Conservation (phyloP, 768 basidiomycete genomes). For the Inosperma sp. region DNA sequence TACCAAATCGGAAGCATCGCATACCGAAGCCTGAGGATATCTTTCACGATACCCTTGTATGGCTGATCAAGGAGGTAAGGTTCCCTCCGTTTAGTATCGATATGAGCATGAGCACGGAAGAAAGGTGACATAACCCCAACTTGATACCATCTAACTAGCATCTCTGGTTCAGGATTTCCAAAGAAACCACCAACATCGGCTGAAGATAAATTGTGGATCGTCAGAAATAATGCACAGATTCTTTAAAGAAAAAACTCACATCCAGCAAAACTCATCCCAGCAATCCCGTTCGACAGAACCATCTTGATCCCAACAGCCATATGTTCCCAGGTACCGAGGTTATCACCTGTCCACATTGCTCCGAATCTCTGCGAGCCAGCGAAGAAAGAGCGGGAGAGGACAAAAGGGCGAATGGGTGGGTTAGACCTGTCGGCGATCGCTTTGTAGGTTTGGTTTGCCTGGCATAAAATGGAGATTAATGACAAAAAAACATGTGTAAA, state of each 20-base stretch:
- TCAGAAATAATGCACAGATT: neutral
- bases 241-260: constrained; percentile 48
- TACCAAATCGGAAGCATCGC: constrained; percentile 92
- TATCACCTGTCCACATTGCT: constrained; percentile 99
- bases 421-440: constrained; percentile 74
- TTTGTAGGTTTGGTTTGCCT: constrained; percentile 83
- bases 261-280: constrained; percentile 87
- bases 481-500: neutral
- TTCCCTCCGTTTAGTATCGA: constrained; percentile 96
- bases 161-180: constrained; percentile 90
- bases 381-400: constrained; percentile 91
- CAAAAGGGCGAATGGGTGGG: constrained; percentile 83
- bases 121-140: constrained; percentile 94
- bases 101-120: constrained; percentile 97
- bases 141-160: constrained; percentile 97
- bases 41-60: constrained; percentile 75
- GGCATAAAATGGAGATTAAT: constrained; percentile 2
- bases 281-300: constrained; percentile 83
- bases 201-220: constrained; percentile 27
- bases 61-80: constrained; percentile 91
- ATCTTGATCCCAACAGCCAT: constrained; percentile 93
- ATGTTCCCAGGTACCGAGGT: constrained; percentile 96
- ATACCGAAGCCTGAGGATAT: constrained; percentile 79
- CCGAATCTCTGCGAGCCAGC: constrained; percentile 95
- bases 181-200: constrained; percentile 99